phyloP scores from a whole-genome alignment of 2,329 filamentous ascomycete genomes.

The Nigrograna mackinnonii region DNA sequence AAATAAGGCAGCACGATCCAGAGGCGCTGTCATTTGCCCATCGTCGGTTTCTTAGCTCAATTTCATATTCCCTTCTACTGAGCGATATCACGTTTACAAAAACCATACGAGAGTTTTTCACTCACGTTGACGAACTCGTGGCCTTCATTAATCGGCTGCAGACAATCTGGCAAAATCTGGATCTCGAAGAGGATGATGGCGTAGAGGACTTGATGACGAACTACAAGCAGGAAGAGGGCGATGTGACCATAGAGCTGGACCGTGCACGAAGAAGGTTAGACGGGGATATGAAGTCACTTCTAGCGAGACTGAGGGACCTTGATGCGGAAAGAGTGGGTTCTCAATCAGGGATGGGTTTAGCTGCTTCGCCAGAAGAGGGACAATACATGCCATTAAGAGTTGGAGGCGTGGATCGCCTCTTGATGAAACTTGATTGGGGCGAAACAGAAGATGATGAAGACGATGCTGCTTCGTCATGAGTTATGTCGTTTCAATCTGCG shows the following conservation, averaged over 20 bases:
- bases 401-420: constrained; percentile 78
- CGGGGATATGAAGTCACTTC: constrained; percentile 64
- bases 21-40: constrained; percentile 84
- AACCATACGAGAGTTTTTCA: constrained; percentile 67
- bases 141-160: constrained; percentile 77
- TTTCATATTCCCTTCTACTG: constrained; percentile 69
- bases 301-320: constrained; percentile 61
- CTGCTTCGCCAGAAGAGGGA: constrained; percentile 39
- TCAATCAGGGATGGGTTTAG: constrained; percentile 13
- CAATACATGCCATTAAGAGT: constrained; percentile 63
- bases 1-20: constrained; percentile 67
- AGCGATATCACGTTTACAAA: constrained; percentile 66
- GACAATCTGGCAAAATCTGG: constrained; percentile 74
- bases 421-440: constrained; percentile 87
- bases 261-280: constrained; percentile 68
- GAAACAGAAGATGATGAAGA: constrained; percentile 29
- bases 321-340: constrained; percentile 54
- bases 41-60: constrained; percentile 70
- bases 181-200: constrained; percentile 80
- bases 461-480: too few relatives aligned
- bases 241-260: constrained; percentile 67
- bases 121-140: constrained; percentile 79
- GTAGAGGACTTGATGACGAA: constrained; percentile 62
- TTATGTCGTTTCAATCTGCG: too few relatives aligned
- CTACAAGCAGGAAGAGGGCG: constrained; percentile 70